Evolutionary conservation across 371 early-diverging fungal genomes (phyloP), one percentile per base, ranked within the genome.

Genomic region (Lichtheimia corymbifera): DNA sequence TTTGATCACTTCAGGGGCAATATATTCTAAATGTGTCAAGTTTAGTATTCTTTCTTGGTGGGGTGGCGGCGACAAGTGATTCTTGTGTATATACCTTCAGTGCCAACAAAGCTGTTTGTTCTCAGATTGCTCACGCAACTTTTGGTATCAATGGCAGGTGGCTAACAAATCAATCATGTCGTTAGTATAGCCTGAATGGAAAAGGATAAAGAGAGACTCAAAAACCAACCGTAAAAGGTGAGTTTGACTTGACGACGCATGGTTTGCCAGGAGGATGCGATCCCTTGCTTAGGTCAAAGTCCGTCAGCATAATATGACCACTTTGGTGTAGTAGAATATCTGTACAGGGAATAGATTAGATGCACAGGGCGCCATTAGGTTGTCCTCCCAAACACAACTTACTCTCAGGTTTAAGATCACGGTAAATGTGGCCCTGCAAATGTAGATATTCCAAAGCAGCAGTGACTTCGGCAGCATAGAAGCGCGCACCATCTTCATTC

Each of bases 341-440:
- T 92, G 67, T 28, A 55, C 54, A 54, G 13, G 54, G 35, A 17
- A 27, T 35, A n/a, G n/a, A 47, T 47, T 47, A 47, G 47, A 47
- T n/a, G 47, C 18, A 47, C 4, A 47, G 11, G 47, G 47, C 47
- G 41, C 41, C 20, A 54, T 28, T 15, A 53, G 50, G 22, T 51
- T 30, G 17, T 58, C n/a, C 41, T 7, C 43, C 2, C 15, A 45
- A 13, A 57, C 13, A 17, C 14, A 20, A 42, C 85, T 83, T 84
- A 92, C 97, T 99, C 74, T 99, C 99, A 14, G 99, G 99, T 71
- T 99, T 99, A 61, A 99, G 83, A 76, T 99, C 99, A 43, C 99
- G 82, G 73, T 99, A 99, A 35, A 99, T 94, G 64, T 94, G 95
- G 0, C 97, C 98, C 82, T 93, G 92, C 54, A 94, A 80, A 73